Evolutionary conservation across 2,329 filamentous ascomycete species (phyloP).

Genomic region (Helminthosporium solani): DNA sequence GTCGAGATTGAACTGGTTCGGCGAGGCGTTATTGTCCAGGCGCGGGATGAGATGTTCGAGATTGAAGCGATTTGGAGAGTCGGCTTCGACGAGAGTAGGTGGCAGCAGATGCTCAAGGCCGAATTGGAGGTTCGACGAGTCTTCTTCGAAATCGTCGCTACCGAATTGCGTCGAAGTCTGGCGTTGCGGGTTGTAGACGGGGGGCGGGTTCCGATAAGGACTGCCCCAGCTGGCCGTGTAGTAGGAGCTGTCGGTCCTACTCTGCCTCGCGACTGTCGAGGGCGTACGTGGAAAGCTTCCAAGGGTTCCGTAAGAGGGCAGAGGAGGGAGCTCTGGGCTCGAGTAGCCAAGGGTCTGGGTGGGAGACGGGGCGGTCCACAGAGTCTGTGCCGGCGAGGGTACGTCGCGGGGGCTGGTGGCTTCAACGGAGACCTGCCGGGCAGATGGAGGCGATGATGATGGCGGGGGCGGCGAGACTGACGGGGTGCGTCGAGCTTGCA

Average conservation of each 20-base stretch:
- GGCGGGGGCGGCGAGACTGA: slow-evolving; percentile 35
- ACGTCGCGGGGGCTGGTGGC: slow-evolving; percentile 26
- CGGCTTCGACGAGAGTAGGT: slow-evolving; percentile 33
- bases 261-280: slow-evolving; percentile 35
- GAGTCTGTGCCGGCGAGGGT: slow-evolving; percentile 37
- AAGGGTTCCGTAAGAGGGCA: slow-evolving; percentile 36
- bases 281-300: slow-evolving; percentile 37
- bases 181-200: slow-evolving; percentile 35
- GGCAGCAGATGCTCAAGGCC: slow-evolving; percentile 43
- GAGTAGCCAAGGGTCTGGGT: slow-evolving; percentile 44
- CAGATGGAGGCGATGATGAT: slow-evolving; percentile 41
- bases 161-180: slow-evolving; percentile 31
- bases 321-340: slow-evolving; percentile 44
- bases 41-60: slow-evolving; percentile 43
- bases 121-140: slow-evolving; percentile 39
- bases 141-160: slow-evolving; percentile 44
- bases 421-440: slow-evolving; percentile 26
- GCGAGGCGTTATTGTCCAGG: slow-evolving; percentile 34
- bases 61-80: slow-evolving; percentile 39
- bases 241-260: slow-evolving; percentile 52
- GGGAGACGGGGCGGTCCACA: slow-evolving; percentile 44
- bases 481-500: slow-evolving; percentile 42
- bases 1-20: slow-evolving; percentile 41
- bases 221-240: slow-evolving; percentile 89
- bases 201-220: slow-evolving; percentile 72